Percentiles rank a stretch among this genome's conserved stretches.
Conservation (phyloP, 305 asterid genomes). For the Withania somnifera region DNA sequence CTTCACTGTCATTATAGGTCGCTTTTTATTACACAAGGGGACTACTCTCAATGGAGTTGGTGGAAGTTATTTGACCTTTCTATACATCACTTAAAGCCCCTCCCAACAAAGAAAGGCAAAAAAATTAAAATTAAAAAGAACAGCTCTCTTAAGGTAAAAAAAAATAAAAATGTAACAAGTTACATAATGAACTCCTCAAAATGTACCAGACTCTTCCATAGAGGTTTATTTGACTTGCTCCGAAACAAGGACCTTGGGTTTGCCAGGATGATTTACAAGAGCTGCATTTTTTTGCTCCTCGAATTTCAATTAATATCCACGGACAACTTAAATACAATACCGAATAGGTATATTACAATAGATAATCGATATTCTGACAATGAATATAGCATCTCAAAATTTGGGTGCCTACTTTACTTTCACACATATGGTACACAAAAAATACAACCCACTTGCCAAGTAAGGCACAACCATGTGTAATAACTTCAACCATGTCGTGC, state of each 20-base stretch:
- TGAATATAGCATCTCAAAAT: conserved; percentile 14
- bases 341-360: conserved; percentile 5
- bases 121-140: no score
- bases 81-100: neutral
- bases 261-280: neutral
- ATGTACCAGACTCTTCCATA: neutral
- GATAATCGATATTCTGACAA: neutral
- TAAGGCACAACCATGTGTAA: neutral
- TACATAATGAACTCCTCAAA: neutral
- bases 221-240: neutral
- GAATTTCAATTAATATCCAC: neutral
- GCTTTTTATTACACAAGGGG: neutral
- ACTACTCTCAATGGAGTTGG: neutral
- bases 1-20: neutral
- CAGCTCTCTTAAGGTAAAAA: neutral
- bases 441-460: neutral
- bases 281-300: neutral
- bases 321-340: neutral
- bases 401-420: conserved; percentile 12
- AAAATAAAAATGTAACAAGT: neutral
- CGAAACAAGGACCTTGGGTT: neutral
- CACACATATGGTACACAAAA: conserved; percentile 10
- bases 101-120: no score
- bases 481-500: neutral
- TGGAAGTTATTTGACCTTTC: neutral